Evolutionary conservation across 2,329 filamentous ascomycete genomes (phyloP).

Genomic region (Talaromyces amestolkiae): DNA sequence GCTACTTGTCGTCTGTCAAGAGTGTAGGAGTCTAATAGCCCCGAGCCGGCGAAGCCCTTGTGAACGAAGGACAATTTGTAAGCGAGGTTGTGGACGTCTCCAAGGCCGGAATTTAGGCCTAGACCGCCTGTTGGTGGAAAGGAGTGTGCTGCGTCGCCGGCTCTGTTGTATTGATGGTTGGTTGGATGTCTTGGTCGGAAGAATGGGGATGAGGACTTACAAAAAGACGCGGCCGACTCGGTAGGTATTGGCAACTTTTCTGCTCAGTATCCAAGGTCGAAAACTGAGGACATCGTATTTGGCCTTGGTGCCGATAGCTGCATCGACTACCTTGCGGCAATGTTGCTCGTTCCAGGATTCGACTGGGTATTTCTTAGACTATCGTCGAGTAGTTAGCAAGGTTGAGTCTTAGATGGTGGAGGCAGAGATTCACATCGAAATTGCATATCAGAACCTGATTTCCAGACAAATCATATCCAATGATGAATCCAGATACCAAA

Average conservation of each 20-base stretch:
- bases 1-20: not conserved
- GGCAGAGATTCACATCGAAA: not conserved
- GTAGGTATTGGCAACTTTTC: not conserved
- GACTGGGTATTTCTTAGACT: not conserved
- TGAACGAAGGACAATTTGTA: not conserved
- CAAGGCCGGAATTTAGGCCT: not conserved
- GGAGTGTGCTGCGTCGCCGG: not conserved
- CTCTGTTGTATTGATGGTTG: not conserved
- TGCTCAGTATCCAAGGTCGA: not conserved
- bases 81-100: not conserved
- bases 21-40: not conserved
- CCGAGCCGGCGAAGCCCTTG: not conserved
- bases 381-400: not conserved
- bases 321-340: not conserved
- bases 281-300: not conserved
- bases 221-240: not conserved
- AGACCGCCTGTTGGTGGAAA: not conserved
- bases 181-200: not conserved
- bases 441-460: not conserved
- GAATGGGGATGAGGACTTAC: not conserved
- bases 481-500: not conserved
- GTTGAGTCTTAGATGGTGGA: too few relatives aligned
- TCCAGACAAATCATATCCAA: not conserved
- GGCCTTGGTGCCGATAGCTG: not conserved
- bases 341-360: not conserved